phyloP scores from a whole-genome alignment of 768 basidiomycete species.

The Mycena polygramma region DNA sequence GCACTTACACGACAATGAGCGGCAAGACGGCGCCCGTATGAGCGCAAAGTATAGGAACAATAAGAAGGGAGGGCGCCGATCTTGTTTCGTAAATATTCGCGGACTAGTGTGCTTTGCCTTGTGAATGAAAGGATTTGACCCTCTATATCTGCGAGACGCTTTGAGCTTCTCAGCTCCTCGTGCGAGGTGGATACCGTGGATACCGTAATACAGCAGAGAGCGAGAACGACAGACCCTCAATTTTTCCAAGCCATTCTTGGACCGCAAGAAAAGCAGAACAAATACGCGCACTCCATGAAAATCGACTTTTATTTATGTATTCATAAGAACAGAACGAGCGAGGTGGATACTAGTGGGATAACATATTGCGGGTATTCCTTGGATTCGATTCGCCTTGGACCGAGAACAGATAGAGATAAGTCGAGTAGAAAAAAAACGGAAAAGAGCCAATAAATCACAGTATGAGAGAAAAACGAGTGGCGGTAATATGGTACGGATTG shows the following conservation, averaged over 20 bases:
- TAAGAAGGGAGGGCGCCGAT: too few species aligned
- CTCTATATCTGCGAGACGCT: too few species aligned
- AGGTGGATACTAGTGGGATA: conserved; percentile 3
- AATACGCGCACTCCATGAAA: neutral
- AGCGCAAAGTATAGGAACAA: neutral
- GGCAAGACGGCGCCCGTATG: neutral
- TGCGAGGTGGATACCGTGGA: too few species aligned
- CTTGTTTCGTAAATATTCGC: too few species aligned
- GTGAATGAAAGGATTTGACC: too few species aligned
- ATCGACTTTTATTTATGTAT: conserved; percentile 14
- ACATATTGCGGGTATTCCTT: conserved; percentile 31
- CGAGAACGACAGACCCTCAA: too few species aligned
- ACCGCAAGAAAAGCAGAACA: too few species aligned
- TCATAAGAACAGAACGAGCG: conserved; percentile 6
- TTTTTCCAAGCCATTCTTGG: too few species aligned
- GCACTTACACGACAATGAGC: conserved; percentile 15
- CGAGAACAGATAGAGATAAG: conserved; percentile 5
- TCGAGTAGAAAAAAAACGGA: neutral
- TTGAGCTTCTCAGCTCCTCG: too few species aligned
- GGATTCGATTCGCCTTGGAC: neutral
- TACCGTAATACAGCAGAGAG: too few species aligned
- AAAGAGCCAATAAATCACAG: neutral
- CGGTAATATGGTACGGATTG: neutral
- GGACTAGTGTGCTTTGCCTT: too few species aligned
- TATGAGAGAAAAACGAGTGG: conserved; percentile 13